phyloP scores from a whole-genome alignment of 805 yeast species.

The Spathaspora boniae region DNA sequence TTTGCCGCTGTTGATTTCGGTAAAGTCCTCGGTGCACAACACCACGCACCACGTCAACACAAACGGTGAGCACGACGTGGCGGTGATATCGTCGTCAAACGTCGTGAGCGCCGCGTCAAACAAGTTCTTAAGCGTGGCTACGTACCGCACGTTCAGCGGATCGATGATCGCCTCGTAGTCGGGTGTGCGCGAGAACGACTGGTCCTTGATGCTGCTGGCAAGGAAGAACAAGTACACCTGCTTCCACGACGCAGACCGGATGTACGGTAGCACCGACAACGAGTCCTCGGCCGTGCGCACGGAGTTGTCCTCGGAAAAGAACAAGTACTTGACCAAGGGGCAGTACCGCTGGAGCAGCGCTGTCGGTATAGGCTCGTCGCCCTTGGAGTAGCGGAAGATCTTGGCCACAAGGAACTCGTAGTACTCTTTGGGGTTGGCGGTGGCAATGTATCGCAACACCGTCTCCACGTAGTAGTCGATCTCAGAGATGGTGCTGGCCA shows the following conservation, averaged over 20 bases:
- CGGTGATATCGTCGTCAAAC: constrained; percentile 23
- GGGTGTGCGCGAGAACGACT: constrained; percentile 33
- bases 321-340: constrained; percentile 31
- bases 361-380: constrained; percentile 25
- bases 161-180: constrained; percentile 27
- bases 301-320: constrained; percentile 24
- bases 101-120: constrained; percentile 30
- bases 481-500: constrained; percentile 16
- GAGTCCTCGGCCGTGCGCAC: constrained; percentile 19
- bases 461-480: constrained; percentile 32
- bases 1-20: constrained; percentile 23
- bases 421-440: constrained; percentile 33
- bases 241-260: constrained; percentile 34
- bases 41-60: constrained; percentile 32
- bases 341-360: constrained; percentile 27
- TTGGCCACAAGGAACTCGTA: constrained; percentile 22
- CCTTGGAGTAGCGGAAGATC: constrained; percentile 21
- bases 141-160: constrained; percentile 19
- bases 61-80: constrained; percentile 15
- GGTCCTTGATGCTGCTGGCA: constrained; percentile 30
- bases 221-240: constrained; percentile 31
- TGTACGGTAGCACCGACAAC: constrained; percentile 21
- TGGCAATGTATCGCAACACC: constrained; percentile 31
- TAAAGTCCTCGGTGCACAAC: constrained; percentile 33
- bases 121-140: constrained; percentile 21